Percentiles rank a stretch among this genome's conserved stretches.
phyloP scores from a whole-genome alignment of 2,329 filamentous ascomycete species.

The Coleophoma cylindrospora region DNA sequence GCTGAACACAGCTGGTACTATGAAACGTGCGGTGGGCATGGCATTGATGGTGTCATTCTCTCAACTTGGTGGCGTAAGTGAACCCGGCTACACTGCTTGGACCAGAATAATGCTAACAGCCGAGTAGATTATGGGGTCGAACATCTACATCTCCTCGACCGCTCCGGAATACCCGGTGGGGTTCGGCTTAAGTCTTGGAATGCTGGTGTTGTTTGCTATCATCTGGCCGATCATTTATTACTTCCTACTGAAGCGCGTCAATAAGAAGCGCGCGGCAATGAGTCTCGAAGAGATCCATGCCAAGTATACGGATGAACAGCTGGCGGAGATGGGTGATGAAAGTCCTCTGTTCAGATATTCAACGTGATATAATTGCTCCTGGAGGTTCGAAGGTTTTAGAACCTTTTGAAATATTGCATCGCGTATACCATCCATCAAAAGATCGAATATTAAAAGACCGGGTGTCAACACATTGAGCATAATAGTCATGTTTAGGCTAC shows the following conservation, averaged over 20 bases:
- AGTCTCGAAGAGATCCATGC: slow-evolving; percentile 45
- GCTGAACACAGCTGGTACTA: slow-evolving; percentile 20
- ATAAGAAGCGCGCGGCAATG: slow-evolving; percentile 44
- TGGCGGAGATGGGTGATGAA: slow-evolving; percentile 27
- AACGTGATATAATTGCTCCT: slow-evolving; percentile 13
- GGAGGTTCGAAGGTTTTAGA: background rate
- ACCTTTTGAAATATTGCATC: background rate
- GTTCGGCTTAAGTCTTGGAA: slow-evolving; percentile 29
- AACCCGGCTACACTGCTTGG: slow-evolving; percentile 5
- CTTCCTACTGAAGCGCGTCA: background rate
- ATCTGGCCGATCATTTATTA: background rate
- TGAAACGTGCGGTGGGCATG: slow-evolving; percentile 21
- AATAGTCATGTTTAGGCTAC: too few relatives aligned
- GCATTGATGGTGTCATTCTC: slow-evolving; percentile 24
- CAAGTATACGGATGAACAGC: slow-evolving; percentile 11
- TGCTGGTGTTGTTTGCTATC: slow-evolving; percentile 7
- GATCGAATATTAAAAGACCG: background rate
- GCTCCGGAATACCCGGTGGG: slow-evolving; percentile 30
- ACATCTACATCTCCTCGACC: slow-evolving; percentile 30
- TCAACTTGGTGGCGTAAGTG: slow-evolving; percentile 26
- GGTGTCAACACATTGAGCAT: too few relatives aligned
- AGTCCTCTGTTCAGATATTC: slow-evolving; percentile 28
- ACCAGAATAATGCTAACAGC: background rate
- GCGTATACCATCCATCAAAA: background rate
- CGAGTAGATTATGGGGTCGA: slow-evolving; percentile 21